A percentile compares a stretch with the other conserved stretches of the same genome.
Evolutionary conservation across 345 rosid species (phyloP).

Genomic region (Alliaria petiolata): DNA sequence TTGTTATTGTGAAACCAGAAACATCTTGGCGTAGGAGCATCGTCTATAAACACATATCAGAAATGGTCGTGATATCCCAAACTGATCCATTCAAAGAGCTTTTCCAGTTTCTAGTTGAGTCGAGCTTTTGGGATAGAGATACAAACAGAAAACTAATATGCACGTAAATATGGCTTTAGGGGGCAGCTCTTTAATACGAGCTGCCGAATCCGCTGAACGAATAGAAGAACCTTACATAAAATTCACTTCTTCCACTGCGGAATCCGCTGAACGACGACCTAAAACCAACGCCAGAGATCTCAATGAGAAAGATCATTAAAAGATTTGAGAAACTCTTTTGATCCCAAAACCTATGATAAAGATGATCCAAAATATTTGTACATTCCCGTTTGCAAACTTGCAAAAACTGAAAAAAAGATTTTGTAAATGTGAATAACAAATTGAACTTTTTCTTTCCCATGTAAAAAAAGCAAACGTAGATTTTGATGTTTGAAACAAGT

Average conservation of each 20-base stretch:
- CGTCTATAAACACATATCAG: too few species aligned
- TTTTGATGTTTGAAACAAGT: neutral
- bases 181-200: constrained; percentile 5
- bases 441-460: neutral
- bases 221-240: neutral
- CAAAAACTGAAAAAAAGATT: too few species aligned
- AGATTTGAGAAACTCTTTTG: neutral
- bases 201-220: neutral
- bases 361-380: neutral
- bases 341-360: neutral
- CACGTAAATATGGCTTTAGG: constrained; percentile 22
- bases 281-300: constrained; percentile 1
- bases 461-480: neutral
- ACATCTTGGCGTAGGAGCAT: too few species aligned
- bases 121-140: constrained; percentile 46
- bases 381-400: neutral
- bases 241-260: constrained; percentile 89
- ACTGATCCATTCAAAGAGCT: constrained; percentile 84
- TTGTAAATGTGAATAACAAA: neutral
- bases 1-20: too few species aligned
- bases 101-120: constrained; percentile 52
- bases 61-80: too few species aligned
- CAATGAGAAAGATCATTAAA: constrained; percentile 3
- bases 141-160: constrained; percentile 34
- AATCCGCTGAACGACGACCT: constrained; percentile 81